Evolutionary conservation across 2,329 filamentous ascomycete genomes (phyloP), one percentile per base, ranked within the genome.

Genomic region (Nannizzia gypsea): DNA sequence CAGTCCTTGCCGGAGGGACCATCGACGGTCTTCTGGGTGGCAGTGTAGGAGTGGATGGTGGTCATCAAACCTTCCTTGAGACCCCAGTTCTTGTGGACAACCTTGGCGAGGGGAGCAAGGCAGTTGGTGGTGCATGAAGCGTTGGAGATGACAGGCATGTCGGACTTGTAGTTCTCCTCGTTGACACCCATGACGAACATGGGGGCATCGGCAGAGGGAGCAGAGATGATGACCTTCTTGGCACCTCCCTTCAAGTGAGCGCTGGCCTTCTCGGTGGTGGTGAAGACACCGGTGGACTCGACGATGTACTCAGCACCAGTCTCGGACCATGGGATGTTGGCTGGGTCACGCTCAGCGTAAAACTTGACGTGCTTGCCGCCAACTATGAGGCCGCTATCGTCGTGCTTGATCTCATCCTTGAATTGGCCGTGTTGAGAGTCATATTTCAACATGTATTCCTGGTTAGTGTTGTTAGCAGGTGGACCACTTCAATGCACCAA

Each of bases 181-280:
- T 97, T 99, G 82, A 99, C 93, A 76, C 93, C 93, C 86, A 96
- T 95, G 76, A 99, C 93, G 85, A 95, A 99, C 93, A 99, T 99
- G 76, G 92, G 92, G 73, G 93, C 93, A 81, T 99, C 93, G 60
- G 75, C 75, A 61, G 73, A 77, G 59, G 74, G 75, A 65, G 77
- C 77, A 63, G 76, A 78, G 75, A 80, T 91, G 82, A 91, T 80
- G 77, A 91, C 92, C 86, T 95, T 95, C 89, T 96, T 96, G 77
- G 92, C 92, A 77, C 92, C 92, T 76, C 91, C 92, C 80, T 88
- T 87, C 81, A 97, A 86, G 81, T 97, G 92, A 70, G 88, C 89
- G 73, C 83, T 84, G 76, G 92, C 92, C 89, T 96, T 96, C 66
- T 96, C 92, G 71, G 81, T 91, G 81, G 91, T 96, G 83, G 92